These are phyloP conservation scores for Macrophomina tecta DNA, from an alignment of 2,329 filamentous ascomycete species.

Conservation along the genomic window DNA sequence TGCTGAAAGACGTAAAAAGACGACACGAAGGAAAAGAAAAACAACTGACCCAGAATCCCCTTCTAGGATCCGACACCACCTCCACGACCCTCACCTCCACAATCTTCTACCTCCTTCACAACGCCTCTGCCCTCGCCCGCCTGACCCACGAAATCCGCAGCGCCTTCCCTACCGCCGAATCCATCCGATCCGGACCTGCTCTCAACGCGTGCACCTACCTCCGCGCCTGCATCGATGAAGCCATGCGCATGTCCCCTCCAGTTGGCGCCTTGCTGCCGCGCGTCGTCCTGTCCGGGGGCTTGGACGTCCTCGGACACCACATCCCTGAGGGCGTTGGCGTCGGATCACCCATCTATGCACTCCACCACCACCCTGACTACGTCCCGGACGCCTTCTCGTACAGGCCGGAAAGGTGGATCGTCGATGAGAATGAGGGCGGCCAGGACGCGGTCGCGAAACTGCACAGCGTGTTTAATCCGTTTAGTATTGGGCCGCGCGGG, in stretches of 20 bases:
- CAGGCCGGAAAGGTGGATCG: conserved; percentile 33
- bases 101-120: conserved; percentile 54
- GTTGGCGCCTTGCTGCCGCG: conserved; percentile 47
- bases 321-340: conserved; percentile 47
- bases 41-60: not conserved
- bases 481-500: conserved; percentile 71
- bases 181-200: conserved; percentile 45
- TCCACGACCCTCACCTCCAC: conserved; percentile 50
- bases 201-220: conserved; percentile 45
- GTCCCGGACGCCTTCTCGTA: conserved; percentile 47
- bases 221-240: conserved; percentile 50
- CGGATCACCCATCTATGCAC: conserved; percentile 47
- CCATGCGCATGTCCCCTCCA: conserved; percentile 47
- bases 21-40: not conserved
- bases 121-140: conserved; percentile 42
- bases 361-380: conserved; percentile 48
- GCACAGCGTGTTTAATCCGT: conserved; percentile 67
- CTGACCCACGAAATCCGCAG: conserved; percentile 43
- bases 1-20: too few relatives aligned
- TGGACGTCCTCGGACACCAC: conserved; percentile 35
- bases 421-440: not conserved
- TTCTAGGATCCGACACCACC: conserved; percentile 51
- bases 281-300: conserved; percentile 43
- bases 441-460: not conserved
- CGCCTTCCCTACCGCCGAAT: conserved; percentile 45